These are phyloP conservation scores for Aechmea fasciata DNA, from an alignment of 176 grass and related monocot genomes.

Conservation along the genomic window DNA sequence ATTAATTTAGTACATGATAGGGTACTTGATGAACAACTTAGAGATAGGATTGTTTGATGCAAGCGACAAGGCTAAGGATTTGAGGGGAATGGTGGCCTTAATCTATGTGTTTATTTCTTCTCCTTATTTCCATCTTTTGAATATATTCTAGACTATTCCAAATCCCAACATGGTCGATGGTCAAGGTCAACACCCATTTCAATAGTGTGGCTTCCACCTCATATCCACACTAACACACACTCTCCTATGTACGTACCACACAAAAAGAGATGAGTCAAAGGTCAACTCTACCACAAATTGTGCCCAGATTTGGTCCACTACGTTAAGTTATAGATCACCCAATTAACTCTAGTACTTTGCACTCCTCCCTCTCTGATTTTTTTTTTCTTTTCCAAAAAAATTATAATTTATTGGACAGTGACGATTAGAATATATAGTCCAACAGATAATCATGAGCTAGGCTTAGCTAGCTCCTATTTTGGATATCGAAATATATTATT, in stretches of 20 bases:
- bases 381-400: no score
- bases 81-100: not conserved
- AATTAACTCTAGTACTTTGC: no score
- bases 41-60: not conserved
- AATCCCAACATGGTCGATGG: not conserved
- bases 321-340: no score
- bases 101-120: not conserved
- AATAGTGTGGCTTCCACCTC: constrained; percentile 1
- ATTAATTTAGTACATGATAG: not conserved
- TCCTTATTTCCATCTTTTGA: not conserved
- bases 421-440: no score
- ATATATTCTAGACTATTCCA: not conserved
- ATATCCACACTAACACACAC: not conserved
- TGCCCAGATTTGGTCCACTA: no score
- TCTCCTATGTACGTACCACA: not conserved
- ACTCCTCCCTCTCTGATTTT: no score
- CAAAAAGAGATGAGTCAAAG: no score
- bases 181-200: not conserved
- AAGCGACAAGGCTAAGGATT: constrained; percentile 4
- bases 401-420: no score
- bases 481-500: no score
- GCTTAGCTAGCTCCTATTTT: no score
- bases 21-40: not conserved
- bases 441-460: no score
- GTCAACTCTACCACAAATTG: no score